phyloP scores from a whole-genome alignment of 2,329 filamentous ascomycete genomes.

The Elsinoe australis region DNA sequence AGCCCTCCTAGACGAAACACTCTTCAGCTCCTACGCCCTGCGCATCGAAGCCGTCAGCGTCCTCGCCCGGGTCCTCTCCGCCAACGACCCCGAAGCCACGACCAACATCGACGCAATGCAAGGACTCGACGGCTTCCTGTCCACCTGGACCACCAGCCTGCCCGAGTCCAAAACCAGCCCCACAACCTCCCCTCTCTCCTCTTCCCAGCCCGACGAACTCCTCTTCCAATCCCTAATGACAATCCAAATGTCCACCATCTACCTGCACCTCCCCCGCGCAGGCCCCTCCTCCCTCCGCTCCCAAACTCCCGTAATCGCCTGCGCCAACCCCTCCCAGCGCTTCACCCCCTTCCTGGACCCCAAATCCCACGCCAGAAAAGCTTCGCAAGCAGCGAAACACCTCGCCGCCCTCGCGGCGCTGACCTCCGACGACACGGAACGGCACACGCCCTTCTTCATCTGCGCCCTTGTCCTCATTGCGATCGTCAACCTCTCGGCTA shows the following conservation, averaged over 20 bases:
- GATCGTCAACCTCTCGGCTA: slow-evolving; percentile 74
- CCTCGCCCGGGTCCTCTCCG: slow-evolving; percentile 63
- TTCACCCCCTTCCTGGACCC: slow-evolving; percentile 45
- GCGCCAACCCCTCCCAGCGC: slow-evolving; percentile 39
- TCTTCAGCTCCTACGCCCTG: slow-evolving; percentile 78
- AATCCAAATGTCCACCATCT: slow-evolving; percentile 54
- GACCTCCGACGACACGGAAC: slow-evolving; percentile 44
- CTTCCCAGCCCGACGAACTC: slow-evolving; percentile 88
- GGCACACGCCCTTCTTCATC: slow-evolving; percentile 69
- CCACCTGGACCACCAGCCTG: slow-evolving; percentile 68
- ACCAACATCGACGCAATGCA: not conserved
- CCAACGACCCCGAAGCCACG: slow-evolving; percentile 21
- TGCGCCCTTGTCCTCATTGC: slow-evolving; percentile 72
- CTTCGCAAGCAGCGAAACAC: slow-evolving; percentile 68
- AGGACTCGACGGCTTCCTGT: slow-evolving; percentile 29
- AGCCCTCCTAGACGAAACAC: slow-evolving; percentile 30
- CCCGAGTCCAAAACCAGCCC: slow-evolving; percentile 64
- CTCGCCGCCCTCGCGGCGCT: slow-evolving; percentile 69
- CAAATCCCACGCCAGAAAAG: slow-evolving; percentile 69
- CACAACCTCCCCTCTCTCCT: slow-evolving; percentile 54
- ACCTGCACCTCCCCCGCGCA: slow-evolving; percentile 72
- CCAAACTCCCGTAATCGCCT: slow-evolving; percentile 39
- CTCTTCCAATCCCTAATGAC: slow-evolving; percentile 90
- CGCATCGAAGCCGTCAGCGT: slow-evolving; percentile 74
- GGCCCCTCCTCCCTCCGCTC: slow-evolving; percentile 58